Base-by-base conservation (phyloP, 495 filamentous ascomycete genomes). In the Trichocladium antarcticum region DNA sequence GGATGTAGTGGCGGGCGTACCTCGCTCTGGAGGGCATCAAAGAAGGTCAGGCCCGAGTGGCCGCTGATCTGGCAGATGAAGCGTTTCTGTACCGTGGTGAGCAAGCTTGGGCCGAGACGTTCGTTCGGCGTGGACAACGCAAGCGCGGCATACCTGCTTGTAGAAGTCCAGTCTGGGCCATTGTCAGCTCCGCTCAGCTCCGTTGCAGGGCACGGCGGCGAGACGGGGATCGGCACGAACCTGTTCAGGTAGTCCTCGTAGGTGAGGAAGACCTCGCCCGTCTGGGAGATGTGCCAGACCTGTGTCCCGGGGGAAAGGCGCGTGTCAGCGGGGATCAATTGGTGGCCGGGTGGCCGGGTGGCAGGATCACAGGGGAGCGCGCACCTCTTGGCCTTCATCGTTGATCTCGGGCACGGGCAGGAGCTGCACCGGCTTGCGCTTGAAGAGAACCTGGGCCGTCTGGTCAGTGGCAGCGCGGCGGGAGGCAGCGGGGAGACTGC, bases 11-110 rank as follows among this genome's bases (percentile, higher is more conserved):
- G 42, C n/a, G n/a, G 19, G 68, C 81, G 35, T 78, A 96, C 92
- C 78, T 98, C 93, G 65, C 89, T 95, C 62, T 85, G 80, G 14
- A 89, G 73, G 4, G 92, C 92, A 45, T 97, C 87, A 50, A 94
- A 96, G 65, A 94, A 97, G n/a, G 75, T 90, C 55, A 96, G 67
- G 22, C 84, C 84, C 22, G 89, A 93, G 65, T 95, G 89, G 29
- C 92, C 92, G 3, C 87, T 96, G 50, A 96, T 90, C 54, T 92
- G 83, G 64, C 90, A 95, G 44, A 90, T 94, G 60, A 97, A 99
- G 37, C 83, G 80, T 51, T 82, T 84, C 79, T 92, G 56, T 37
- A 45, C 37, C 44, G 40, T 27, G 14, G 39, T 20, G 50, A 60
- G 38, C 47, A 14, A 28, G 22, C 14, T 27, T 22, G 21, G 16